These are phyloP conservation scores for Pseudozyma pruni DNA, from an alignment of 1,284 basidiomycete genomes.

Conservation along the genomic window DNA sequence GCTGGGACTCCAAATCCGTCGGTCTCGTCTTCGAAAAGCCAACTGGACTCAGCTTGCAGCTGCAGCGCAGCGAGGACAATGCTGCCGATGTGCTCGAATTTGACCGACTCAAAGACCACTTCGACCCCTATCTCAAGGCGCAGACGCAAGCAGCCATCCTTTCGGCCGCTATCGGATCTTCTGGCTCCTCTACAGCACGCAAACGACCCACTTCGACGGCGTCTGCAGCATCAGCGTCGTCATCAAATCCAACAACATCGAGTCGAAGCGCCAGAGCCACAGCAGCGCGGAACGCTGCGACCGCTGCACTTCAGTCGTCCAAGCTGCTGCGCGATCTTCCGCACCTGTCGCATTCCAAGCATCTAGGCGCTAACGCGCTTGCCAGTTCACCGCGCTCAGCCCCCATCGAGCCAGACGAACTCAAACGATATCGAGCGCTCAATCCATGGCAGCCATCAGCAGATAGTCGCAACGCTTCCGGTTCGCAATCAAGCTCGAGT, in stretches of 20 bases:
- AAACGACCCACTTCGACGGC: constrained; percentile 1
- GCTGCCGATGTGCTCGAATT: constrained; percentile 50
- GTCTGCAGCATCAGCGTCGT: constrained; percentile 4
- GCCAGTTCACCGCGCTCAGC: constrained; percentile 7
- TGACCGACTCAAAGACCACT: constrained; percentile 53
- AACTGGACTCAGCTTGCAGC: constrained; percentile 77
- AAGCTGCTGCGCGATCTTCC: constrained; percentile 56
- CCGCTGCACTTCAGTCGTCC: constrained; percentile 40
- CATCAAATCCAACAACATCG: background rate
- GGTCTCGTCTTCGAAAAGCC: constrained; percentile 95
- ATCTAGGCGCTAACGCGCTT: constrained; percentile 7
- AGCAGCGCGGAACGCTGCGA: constrained; percentile 34
- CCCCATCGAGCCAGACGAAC: constrained; percentile 42
- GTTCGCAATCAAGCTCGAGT: background rate
- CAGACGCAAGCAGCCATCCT: constrained; percentile 43
- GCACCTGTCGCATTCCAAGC: constrained; percentile 21
- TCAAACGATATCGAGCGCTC: constrained; percentile 45
- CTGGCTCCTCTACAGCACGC: constrained; percentile 20
- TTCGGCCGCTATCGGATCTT: constrained; percentile 33
- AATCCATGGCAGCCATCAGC: constrained; percentile 35
- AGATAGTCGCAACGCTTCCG: constrained; percentile 15
- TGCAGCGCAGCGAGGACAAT: constrained; percentile 45
- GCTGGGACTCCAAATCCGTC: constrained; percentile 92
- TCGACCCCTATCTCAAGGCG: constrained; percentile 46
- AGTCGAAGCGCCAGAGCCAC: constrained; percentile 21